Evolutionary conservation across 192 early-diverging fungal species (phyloP).

Genomic region (Coemansia sp.): DNA sequence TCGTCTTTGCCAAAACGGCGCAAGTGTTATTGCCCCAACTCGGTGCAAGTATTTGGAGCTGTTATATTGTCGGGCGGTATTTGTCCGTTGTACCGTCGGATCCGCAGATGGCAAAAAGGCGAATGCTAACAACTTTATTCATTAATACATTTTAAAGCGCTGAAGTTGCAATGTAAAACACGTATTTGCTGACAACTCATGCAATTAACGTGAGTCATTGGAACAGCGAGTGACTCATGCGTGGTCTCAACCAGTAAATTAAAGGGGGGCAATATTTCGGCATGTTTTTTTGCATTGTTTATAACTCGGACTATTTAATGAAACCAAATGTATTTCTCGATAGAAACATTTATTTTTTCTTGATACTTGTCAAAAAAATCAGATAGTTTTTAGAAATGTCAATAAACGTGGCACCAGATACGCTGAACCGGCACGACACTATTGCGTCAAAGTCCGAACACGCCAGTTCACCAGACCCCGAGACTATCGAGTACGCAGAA

Average conservation of each 20-base stretch:
- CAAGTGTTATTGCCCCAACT: neutral
- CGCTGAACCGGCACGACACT: neutral
- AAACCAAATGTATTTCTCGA: neutral
- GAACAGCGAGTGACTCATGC: neutral
- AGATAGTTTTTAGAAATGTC: no score
- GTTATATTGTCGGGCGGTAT: conserved; percentile 23
- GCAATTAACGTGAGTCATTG: neutral
- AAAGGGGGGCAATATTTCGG: neutral
- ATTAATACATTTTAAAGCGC: neutral
- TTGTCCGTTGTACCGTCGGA: conserved; percentile 23
- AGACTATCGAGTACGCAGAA: conserved; percentile 5
- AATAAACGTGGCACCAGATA: neutral
- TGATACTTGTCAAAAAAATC: neutral
- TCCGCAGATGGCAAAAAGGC: conserved; percentile 35
- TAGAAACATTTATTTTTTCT: neutral
- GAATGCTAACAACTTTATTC: neutral
- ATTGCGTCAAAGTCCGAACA: neutral
- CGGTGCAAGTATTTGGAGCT: conserved; percentile 12
- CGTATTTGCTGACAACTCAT: no score
- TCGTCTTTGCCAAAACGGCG: neutral
- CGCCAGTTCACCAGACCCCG: neutral
- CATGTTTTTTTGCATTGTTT: neutral
- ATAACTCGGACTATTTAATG: neutral
- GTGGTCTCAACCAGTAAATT: neutral
- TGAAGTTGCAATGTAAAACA: neutral